Evolutionary conservation across 2,329 filamentous ascomycete genomes (phyloP).

Genomic region (Epichloe sp.): DNA sequence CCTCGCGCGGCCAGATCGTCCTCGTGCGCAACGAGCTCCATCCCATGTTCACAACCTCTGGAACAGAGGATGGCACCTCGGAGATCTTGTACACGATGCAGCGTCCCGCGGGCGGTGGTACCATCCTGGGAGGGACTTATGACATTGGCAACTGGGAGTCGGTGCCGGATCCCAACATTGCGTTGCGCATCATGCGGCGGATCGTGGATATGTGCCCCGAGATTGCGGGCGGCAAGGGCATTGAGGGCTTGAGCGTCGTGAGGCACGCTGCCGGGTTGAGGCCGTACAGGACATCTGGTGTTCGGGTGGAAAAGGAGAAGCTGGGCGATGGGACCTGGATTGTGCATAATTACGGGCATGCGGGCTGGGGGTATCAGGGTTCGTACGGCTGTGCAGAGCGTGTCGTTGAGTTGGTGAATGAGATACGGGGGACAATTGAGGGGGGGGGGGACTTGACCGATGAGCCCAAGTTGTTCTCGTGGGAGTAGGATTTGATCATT

Average conservation of each 20-base stretch:
- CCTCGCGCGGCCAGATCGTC: slow-evolving; percentile 72
- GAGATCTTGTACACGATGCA: slow-evolving; percentile 76
- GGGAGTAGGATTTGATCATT: slow-evolving; percentile 4
- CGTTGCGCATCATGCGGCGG: slow-evolving; percentile 74
- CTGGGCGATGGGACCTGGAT: slow-evolving; percentile 44
- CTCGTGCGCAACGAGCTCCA: slow-evolving; percentile 67
- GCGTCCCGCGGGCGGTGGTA: slow-evolving; percentile 66
- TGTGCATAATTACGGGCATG: slow-evolving; percentile 75
- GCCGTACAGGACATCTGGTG: slow-evolving; percentile 59
- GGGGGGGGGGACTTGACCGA: slow-evolving; percentile 14
- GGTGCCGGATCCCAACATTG: slow-evolving; percentile 66
- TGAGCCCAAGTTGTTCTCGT: slow-evolving; percentile 19
- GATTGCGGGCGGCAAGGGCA: slow-evolving; percentile 51
- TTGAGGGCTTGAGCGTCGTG: slow-evolving; percentile 61
- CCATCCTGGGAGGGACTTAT: slow-evolving; percentile 75
- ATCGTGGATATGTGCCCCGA: slow-evolving; percentile 50
- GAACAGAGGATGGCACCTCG: slow-evolving; percentile 58
- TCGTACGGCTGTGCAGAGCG: slow-evolving; percentile 58
- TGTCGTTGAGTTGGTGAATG: slow-evolving; percentile 52
- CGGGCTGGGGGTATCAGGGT: slow-evolving; percentile 62
- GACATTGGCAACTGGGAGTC: slow-evolving; percentile 70
- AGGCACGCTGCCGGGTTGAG: slow-evolving; percentile 73
- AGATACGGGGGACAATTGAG: slow-evolving; percentile 33
- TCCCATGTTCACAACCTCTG: slow-evolving; percentile 56
- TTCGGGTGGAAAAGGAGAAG: slow-evolving; percentile 52